Evolutionary conservation across 2,329 filamentous ascomycete species (phyloP).

Genomic region (Sporothrix brunneoviolacea): DNA sequence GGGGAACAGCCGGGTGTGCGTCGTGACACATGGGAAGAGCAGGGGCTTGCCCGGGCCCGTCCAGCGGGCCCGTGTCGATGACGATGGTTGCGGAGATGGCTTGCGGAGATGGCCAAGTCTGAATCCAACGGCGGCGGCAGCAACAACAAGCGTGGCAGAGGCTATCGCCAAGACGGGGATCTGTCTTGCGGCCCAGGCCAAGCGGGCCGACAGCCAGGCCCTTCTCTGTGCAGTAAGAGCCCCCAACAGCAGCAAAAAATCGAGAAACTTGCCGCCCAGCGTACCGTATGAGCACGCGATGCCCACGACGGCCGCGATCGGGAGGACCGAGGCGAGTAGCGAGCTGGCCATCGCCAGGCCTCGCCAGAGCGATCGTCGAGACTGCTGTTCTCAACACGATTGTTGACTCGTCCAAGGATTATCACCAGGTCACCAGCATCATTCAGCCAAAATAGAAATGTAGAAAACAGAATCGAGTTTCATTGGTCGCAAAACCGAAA

Average conservation of each 20-base stretch:
- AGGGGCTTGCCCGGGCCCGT: slow-evolving; percentile 35
- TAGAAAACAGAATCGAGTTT: no score
- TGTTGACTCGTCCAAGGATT: no score
- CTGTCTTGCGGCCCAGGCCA: neutral
- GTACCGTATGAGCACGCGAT: neutral
- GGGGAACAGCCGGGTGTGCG: slow-evolving; percentile 60
- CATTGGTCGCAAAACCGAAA: no score
- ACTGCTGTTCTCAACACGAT: no score
- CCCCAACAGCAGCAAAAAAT: neutral
- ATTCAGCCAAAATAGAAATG: no score
- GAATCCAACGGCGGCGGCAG: neutral
- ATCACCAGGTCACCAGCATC: no score
- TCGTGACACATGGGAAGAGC: slow-evolving; percentile 59
- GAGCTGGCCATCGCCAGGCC: neutral
- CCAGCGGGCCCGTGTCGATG: slow-evolving; percentile 11
- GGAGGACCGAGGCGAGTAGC: neutral
- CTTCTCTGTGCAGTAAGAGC: neutral
- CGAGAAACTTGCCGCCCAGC: neutral
- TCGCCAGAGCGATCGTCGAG: no score
- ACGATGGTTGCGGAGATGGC: no score
- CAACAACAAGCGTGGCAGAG: neutral
- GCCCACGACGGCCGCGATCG: neutral
- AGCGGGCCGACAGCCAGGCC: neutral
- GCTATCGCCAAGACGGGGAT: neutral
- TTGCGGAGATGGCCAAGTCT: no score